Conservation (phyloP, 139 green algal species). For the Dunaliella primolecta region DNA sequence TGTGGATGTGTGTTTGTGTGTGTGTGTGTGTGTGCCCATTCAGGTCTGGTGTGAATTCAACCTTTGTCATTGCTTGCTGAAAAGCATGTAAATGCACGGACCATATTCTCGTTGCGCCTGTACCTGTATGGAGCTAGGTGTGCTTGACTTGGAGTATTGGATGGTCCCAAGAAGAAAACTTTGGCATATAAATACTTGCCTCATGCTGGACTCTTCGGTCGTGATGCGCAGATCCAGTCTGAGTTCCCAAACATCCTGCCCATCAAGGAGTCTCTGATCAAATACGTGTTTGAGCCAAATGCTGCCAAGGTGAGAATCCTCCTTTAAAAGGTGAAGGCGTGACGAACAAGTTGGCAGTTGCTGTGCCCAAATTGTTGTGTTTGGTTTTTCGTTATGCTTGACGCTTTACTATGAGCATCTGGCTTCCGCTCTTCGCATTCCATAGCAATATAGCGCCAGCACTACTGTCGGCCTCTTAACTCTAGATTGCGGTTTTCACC, state of each 20-base stretch:
- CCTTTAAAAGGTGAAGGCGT: not conserved
- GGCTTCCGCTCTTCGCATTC: not conserved
- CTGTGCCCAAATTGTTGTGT: not conserved
- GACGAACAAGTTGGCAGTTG: not conserved
- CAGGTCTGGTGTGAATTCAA: not conserved
- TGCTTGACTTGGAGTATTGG: too few relatives aligned
- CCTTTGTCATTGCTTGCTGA: conserved; percentile 1
- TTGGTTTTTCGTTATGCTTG: not conserved
- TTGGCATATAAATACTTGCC: too few relatives aligned
- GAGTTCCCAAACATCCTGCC: conserved; percentile 89
- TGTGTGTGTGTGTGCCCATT: not conserved
- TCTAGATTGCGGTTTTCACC: not conserved
- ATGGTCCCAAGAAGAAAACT: too few relatives aligned
- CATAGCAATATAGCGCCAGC: too few relatives aligned
- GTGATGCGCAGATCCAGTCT: conserved; percentile 71
- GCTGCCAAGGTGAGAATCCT: conserved; percentile 48
- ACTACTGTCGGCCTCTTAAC: not conserved
- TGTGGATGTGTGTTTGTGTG: too few relatives aligned
- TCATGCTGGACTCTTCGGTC: too few relatives aligned
- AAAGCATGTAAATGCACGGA: not conserved
- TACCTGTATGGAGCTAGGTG: not conserved
- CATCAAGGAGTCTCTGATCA: conserved; percentile 91
- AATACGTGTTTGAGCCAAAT: conserved; percentile 84
- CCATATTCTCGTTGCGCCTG: not conserved
- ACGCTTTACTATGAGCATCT: not conserved